A percentile compares a stretch with the other conserved stretches of the same genome.
These are phyloP conservation scores for Aspergillus thermomutatus DNA, from an alignment of 2,329 filamentous ascomycete species.

Conservation along the genomic window DNA sequence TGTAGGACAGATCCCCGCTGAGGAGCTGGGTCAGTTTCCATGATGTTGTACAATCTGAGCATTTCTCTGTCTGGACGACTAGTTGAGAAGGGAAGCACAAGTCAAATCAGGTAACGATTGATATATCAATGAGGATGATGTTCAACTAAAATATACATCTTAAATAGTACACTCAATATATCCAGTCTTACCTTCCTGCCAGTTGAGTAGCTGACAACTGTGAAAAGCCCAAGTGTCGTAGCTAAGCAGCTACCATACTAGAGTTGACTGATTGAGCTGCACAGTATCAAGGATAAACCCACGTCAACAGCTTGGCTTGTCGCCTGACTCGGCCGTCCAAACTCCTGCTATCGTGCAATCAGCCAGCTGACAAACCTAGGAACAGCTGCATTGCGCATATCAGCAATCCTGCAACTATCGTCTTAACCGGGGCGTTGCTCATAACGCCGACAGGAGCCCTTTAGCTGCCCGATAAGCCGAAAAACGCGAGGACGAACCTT, in stretches of 20 bases:
- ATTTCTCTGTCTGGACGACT: neutral
- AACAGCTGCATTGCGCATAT: neutral
- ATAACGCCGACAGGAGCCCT: neutral
- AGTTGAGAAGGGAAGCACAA: too few species aligned
- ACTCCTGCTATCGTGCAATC: neutral
- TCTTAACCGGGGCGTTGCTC: too few species aligned
- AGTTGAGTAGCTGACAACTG: neutral
- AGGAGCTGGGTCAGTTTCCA: neutral
- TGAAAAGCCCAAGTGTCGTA: neutral
- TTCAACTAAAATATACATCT: neutral
- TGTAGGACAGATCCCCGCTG: neutral
- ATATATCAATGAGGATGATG: neutral
- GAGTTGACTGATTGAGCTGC: neutral
- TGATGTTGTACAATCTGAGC: neutral
- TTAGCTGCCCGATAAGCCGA: neutral
- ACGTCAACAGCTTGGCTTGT: neutral
- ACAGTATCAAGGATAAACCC: neutral
- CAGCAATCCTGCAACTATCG: neutral
- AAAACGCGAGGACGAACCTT: too few species aligned
- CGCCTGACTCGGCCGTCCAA: neutral
- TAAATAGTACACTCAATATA: neutral
- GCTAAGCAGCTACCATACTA: neutral
- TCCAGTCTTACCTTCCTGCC: neutral
- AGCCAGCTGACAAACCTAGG: neutral
- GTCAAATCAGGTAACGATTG: neutral